Evolutionary conservation across 1,284 basidiomycete species (phyloP).

Genomic region (Ceratobasidium sp.): DNA sequence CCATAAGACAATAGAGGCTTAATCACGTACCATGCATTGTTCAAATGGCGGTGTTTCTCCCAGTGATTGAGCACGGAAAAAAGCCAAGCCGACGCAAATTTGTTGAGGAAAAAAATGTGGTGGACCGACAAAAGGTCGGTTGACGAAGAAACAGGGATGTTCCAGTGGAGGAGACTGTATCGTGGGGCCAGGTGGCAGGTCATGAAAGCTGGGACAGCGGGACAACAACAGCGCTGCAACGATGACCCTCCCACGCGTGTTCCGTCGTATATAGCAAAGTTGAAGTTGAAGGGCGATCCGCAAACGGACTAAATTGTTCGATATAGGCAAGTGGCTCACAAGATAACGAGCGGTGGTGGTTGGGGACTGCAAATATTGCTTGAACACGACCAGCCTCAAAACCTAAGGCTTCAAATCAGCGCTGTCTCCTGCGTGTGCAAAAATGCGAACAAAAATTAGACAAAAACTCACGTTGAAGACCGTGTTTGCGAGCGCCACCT

Average conservation of each 20-base stretch:
- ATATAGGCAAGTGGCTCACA: neutral
- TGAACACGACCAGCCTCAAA: neutral
- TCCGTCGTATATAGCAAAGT: neutral
- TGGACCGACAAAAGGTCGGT: neutral
- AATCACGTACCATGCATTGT: neutral
- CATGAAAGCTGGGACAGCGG: neutral
- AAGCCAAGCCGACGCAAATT: neutral
- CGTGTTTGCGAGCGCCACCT: neutral
- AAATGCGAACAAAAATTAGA: neutral
- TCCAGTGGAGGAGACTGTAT: neutral
- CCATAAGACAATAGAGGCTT: too few relatives aligned
- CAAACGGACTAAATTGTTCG: neutral
- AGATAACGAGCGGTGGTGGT: neutral
- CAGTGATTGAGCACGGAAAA: conserved; percentile 10
- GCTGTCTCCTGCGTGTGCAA: neutral
- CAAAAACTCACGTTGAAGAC: conserved; percentile 5
- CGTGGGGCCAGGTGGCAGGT: neutral
- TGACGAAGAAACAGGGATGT: neutral
- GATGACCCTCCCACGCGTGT: neutral
- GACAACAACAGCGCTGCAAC: neutral
- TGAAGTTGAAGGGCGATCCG: neutral
- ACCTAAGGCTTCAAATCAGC: neutral
- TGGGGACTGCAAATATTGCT: neutral
- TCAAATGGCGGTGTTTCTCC: neutral
- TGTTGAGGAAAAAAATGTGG: neutral